Conservation (phyloP, 495 filamentous ascomycete species). For the Daldinia concentrica region DNA sequence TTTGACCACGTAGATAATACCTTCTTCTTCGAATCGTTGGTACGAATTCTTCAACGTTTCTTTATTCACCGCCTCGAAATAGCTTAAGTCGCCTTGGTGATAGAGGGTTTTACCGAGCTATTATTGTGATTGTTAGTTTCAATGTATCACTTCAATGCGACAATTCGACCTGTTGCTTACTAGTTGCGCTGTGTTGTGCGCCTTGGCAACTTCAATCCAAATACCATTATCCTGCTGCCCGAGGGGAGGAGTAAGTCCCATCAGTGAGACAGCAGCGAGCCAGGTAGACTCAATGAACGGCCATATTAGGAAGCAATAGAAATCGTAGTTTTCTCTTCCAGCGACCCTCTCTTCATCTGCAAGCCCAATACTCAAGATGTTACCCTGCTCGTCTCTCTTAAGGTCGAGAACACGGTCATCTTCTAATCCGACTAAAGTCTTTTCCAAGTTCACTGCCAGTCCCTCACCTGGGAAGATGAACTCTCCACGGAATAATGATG, state of each 20-base stretch:
- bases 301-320: slow-evolving; percentile 98
- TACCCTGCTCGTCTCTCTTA: slow-evolving; percentile 62
- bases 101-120: slow-evolving; percentile 96
- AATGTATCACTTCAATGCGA: slow-evolving; percentile 22
- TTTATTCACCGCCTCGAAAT: slow-evolving; percentile 98
- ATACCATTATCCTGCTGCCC: slow-evolving; percentile 64
- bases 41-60: slow-evolving; percentile 95
- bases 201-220: slow-evolving; percentile 81
- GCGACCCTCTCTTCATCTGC: slow-evolving; percentile 75
- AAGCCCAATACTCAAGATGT: slow-evolving; percentile 74
- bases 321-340: slow-evolving; percentile 94
- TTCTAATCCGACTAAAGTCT: slow-evolving; percentile 79
- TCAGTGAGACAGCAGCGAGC: slow-evolving; percentile 86
- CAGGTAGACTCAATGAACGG: slow-evolving; percentile 94
- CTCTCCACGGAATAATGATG: slow-evolving; percentile 91
- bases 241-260: slow-evolving; percentile 81
- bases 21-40: slow-evolving; percentile 87
- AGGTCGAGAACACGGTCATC: slow-evolving; percentile 81
- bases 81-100: slow-evolving; percentile 94
- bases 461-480: slow-evolving; percentile 96
- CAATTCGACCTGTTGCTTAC: slow-evolving; percentile 55
- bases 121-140: slow-evolving; percentile 22
- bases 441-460: slow-evolving; percentile 77
- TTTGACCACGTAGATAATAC: slow-evolving; percentile 79
- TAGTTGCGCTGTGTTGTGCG: slow-evolving; percentile 84